phyloP scores from a whole-genome alignment of 495 filamentous ascomycete genomes.

The Aspergillus kassunensis region DNA sequence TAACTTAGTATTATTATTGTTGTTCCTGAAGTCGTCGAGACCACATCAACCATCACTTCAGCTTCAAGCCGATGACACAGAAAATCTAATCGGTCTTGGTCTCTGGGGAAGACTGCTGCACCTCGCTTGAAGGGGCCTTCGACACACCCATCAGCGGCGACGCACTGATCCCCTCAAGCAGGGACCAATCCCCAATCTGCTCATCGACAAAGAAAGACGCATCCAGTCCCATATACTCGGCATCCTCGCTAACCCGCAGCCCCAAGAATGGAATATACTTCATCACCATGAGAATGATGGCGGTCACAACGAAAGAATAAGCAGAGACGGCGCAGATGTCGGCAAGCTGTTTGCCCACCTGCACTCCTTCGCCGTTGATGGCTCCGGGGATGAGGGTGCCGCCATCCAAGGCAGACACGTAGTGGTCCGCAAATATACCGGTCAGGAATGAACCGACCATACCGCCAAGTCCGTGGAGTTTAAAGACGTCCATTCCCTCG shows the following conservation, averaged over 20 bases:
- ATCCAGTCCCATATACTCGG: constrained; percentile 55
- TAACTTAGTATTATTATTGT: no score
- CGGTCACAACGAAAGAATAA: constrained; percentile 54
- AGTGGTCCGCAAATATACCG: constrained; percentile 53
- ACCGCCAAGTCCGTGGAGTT: constrained; percentile 59
- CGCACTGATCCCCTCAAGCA: constrained; percentile 22
- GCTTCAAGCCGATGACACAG: no score
- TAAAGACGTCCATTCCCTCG: constrained; percentile 61
- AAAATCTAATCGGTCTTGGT: constrained; percentile 1
- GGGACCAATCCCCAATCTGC: constrained; percentile 49
- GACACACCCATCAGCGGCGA: constrained; percentile 21
- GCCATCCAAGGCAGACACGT: constrained; percentile 46
- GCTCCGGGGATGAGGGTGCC: constrained; percentile 44
- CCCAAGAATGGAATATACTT: constrained; percentile 58
- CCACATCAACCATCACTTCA: no score
- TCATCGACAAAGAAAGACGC: constrained; percentile 56
- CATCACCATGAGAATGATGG: constrained; percentile 49
- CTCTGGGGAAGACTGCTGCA: constrained; percentile 9
- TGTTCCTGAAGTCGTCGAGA: no score
- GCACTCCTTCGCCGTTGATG: constrained; percentile 55
- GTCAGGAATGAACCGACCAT: constrained; percentile 60
- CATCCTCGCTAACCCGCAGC: constrained; percentile 52
- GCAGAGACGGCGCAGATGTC: constrained; percentile 54
- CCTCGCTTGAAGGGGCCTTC: constrained; percentile 14
- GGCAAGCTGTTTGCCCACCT: constrained; percentile 56